phyloP scores from a whole-genome alignment of 148 eudicot species.

The Chenopodium album region DNA sequence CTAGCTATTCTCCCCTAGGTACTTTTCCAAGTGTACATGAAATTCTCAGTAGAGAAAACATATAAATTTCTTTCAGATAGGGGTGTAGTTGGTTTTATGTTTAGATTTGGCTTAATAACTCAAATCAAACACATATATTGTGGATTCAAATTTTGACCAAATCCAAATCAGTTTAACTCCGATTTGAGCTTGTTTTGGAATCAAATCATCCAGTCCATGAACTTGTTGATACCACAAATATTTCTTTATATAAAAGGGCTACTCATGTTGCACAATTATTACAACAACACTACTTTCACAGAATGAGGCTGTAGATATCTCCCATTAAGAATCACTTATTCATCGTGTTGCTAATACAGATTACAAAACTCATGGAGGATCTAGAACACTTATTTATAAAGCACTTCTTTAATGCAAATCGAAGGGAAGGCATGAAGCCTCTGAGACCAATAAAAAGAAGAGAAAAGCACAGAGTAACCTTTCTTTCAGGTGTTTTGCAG shows the following conservation, averaged over 20 bases:
- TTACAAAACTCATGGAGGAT: slow-evolving; percentile 50
- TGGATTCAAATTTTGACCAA: no score
- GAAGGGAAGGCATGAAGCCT: slow-evolving; percentile 70
- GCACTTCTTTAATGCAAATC: slow-evolving; percentile 67
- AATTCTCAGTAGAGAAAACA: neutral
- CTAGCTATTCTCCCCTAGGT: neutral
- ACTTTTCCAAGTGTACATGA: neutral
- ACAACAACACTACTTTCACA: neutral
- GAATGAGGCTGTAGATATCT: neutral
- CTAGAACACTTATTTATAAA: slow-evolving; percentile 65
- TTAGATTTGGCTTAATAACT: no score
- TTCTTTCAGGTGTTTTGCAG: slow-evolving; percentile 51
- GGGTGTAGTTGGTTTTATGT: no score
- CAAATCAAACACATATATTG: no score
- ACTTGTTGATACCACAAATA: no score
- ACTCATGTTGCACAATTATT: no score
- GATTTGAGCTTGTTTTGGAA: no score
- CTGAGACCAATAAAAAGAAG: slow-evolving; percentile 54
- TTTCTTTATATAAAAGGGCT: no score
- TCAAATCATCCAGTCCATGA: no score
- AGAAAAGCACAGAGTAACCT: slow-evolving; percentile 68
- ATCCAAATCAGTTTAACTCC: no score
- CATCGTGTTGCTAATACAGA: slow-evolving; percentile 37
- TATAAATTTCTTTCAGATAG: neutral
- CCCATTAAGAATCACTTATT: neutral